phyloP scores from a whole-genome alignment of 371 early-diverging fungal species.

The Mortierella sp. region DNA sequence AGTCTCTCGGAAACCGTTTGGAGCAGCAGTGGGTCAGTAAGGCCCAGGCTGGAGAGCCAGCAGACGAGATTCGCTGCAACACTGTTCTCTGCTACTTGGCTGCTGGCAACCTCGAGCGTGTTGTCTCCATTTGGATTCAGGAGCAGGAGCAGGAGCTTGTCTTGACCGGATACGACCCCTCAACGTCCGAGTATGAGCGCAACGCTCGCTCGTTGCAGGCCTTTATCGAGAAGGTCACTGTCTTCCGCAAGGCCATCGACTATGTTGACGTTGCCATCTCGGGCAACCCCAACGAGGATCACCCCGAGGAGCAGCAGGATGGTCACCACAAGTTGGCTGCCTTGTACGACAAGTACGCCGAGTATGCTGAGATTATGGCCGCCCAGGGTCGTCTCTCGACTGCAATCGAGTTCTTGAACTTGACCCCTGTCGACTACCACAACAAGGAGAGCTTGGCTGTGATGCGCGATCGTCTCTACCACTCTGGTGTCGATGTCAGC shows the following conservation, averaged over 20 bases:
- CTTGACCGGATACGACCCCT: conserved; percentile 24
- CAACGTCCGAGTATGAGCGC: conserved; percentile 60
- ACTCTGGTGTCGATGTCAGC: conserved; percentile 68
- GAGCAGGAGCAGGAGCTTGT: conserved; percentile 60
- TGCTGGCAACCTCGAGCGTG: conserved; percentile 90
- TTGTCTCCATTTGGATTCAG: conserved; percentile 88
- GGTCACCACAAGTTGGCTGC: conserved; percentile 68
- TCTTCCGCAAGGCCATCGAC: conserved; percentile 91
- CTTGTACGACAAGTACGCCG: conserved; percentile 88
- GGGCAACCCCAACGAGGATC: conserved; percentile 59
- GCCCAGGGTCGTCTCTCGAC: conserved; percentile 81
- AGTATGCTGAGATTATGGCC: conserved; percentile 87
- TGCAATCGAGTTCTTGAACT: conserved; percentile 82
- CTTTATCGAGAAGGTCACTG: conserved; percentile 91
- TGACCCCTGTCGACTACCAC: conserved; percentile 75
- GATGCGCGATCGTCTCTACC: conserved; percentile 83
- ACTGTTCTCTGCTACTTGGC: conserved; percentile 93
- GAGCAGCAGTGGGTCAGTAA: conserved; percentile 63
- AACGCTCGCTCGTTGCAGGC: conserved; percentile 76
- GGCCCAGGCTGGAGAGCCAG: conserved; percentile 45
- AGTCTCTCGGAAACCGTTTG: conserved; percentile 78
- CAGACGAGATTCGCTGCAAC: conserved; percentile 62
- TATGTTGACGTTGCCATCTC: conserved; percentile 77
- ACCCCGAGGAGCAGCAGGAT: conserved; percentile 47
- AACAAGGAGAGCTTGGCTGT: conserved; percentile 73